phyloP scores from a whole-genome alignment of 2,329 filamentous ascomycete species.

The Beauveria australis region DNA sequence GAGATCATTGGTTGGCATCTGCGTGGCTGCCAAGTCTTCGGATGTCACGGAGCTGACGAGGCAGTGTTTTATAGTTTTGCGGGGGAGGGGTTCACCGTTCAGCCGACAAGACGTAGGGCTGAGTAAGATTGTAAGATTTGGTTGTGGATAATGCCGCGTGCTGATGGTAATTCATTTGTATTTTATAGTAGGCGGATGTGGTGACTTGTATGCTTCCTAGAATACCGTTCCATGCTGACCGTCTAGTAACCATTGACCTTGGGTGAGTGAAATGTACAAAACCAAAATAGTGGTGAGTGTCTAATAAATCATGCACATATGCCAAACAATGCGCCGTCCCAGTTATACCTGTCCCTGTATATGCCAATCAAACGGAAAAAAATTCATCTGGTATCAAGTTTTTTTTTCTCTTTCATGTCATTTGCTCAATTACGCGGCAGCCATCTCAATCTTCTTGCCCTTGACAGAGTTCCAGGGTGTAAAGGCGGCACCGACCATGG shows the following conservation, averaged over 20 bases:
- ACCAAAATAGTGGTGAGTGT: not conserved
- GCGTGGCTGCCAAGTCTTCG: not conserved
- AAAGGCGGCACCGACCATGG: slow-evolving; percentile 32
- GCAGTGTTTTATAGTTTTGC: not conserved
- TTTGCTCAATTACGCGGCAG: slow-evolving; percentile 15
- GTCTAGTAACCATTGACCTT: not conserved
- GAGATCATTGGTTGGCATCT: too few species aligned
- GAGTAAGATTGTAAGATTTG: not conserved
- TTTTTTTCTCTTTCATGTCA: not conserved
- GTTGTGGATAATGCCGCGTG: not conserved
- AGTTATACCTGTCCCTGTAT: not conserved
- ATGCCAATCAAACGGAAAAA: not conserved
- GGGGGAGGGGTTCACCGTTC: not conserved
- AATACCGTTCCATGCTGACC: not conserved
- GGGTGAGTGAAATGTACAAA: not conserved
- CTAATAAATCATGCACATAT: not conserved
- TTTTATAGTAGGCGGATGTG: not conserved
- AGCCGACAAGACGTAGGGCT: not conserved
- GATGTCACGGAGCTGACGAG: not conserved
- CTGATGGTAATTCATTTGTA: not conserved
- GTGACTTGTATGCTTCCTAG: not conserved
- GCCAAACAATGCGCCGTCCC: not conserved
- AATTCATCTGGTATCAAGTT: slow-evolving; percentile 3
- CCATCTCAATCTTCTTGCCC: slow-evolving; percentile 37
- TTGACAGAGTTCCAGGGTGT: slow-evolving; percentile 51